Conservation (phyloP, 441 rosid species). For the Adansonia gregorii region DNA sequence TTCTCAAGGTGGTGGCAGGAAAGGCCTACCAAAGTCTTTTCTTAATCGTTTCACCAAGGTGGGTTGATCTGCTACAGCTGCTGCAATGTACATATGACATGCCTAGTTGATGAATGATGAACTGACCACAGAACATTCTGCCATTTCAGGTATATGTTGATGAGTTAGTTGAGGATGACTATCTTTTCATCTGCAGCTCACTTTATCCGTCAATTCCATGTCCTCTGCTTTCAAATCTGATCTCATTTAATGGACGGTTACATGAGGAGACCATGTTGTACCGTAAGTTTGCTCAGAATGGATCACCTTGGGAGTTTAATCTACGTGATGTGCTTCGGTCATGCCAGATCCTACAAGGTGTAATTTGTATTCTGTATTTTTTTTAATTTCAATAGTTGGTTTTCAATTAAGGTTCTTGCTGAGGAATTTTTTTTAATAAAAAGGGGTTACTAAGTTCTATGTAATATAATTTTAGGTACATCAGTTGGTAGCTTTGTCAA, state of each 20-base stretch:
- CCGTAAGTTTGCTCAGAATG: constrained; percentile 84
- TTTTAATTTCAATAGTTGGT: neutral
- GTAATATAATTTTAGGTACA: constrained; percentile 42
- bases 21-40: constrained; percentile 99
- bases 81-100: constrained; percentile 11
- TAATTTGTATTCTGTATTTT: constrained; percentile 27
- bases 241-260: constrained; percentile 74
- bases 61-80: constrained; percentile 23
- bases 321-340: constrained; percentile 95
- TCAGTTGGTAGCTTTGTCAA: constrained; percentile 66
- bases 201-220: constrained; percentile 79
- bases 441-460: constrained; percentile 9
- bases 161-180: constrained; percentile 90
- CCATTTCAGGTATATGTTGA: constrained; percentile 84
- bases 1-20: constrained; percentile 98
- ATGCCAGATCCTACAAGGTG: constrained; percentile 85
- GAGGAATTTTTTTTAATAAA: neutral
- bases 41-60: constrained; percentile 97
- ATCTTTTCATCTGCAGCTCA: constrained; percentile 77
- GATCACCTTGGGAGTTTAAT: constrained; percentile 99
- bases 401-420: neutral
- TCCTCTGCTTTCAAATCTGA: constrained; percentile 71
- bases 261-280: constrained; percentile 82
- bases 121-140: constrained; percentile 20
- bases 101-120: constrained; percentile 19